phyloP scores from a whole-genome alignment of 495 filamentous ascomycete genomes.

The Penicillium nucicola region DNA sequence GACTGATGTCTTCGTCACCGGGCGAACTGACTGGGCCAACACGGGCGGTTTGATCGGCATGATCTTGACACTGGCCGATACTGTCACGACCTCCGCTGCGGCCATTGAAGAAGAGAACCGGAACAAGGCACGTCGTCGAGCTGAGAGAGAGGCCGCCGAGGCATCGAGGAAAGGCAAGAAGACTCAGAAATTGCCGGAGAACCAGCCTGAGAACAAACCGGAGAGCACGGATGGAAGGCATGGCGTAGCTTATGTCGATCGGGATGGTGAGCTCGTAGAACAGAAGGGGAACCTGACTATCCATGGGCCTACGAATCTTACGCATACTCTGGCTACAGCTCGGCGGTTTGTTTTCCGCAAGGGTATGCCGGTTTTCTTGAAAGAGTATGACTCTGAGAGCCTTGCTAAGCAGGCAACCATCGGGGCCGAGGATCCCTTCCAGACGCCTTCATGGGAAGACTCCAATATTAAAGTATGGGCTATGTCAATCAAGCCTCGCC shows the following conservation, averaged over 20 bases:
- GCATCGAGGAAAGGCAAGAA: constrained; percentile 17
- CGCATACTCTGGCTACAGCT: constrained; percentile 75
- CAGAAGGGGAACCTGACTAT: constrained; percentile 51
- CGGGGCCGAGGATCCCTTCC: constrained; percentile 30
- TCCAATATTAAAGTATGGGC: constrained; percentile 78
- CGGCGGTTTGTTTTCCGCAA: constrained; percentile 86
- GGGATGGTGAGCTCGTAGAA: constrained; percentile 6
- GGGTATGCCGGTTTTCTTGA: constrained; percentile 63
- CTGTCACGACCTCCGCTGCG: constrained; percentile 26
- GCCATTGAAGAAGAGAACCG: constrained; percentile 29
- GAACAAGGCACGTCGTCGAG: constrained; percentile 23
- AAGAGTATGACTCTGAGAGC: constrained; percentile 57
- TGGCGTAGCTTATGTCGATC: background rate
- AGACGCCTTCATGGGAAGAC: constrained; percentile 69
- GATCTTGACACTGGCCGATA: constrained; percentile 77
- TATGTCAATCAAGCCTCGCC: constrained; percentile 52
- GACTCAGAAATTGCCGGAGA: background rate
- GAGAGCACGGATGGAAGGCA: background rate
- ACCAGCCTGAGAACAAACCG: background rate
- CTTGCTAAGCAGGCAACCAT: constrained; percentile 12
- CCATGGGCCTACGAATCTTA: constrained; percentile 73
- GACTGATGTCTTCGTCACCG: constrained; percentile 76
- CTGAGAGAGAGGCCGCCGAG: constrained; percentile 8
- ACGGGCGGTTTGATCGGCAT: constrained; percentile 80
- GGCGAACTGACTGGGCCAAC: constrained; percentile 68